A percentile compares a stretch with the other conserved stretches of the same genome.
These are phyloP conservation scores for Wickerhamiella infanticola DNA, from an alignment of 1,139 yeast species.

Conservation along the genomic window DNA sequence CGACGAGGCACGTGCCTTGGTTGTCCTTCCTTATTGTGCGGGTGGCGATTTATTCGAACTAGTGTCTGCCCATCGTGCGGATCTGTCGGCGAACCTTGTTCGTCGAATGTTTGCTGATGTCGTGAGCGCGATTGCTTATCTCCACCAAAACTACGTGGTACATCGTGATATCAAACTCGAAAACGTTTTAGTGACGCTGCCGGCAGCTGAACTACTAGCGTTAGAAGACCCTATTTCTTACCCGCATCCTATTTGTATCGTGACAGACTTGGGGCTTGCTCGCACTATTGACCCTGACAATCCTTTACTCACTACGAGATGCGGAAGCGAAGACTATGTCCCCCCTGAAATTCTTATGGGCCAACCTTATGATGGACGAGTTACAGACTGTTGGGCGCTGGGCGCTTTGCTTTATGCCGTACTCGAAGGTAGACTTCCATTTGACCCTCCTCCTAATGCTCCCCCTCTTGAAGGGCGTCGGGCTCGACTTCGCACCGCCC, in stretches of 20 bases:
- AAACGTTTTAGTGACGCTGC: slow-evolving; percentile 38
- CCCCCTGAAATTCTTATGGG: slow-evolving; percentile 90
- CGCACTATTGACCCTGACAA: slow-evolving; percentile 42
- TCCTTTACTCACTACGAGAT: slow-evolving; percentile 63
- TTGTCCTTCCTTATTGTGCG: slow-evolving; percentile 58
- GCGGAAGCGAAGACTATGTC: slow-evolving; percentile 93
- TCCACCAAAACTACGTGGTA: slow-evolving; percentile 62
- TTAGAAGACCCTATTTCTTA: slow-evolving; percentile 14
- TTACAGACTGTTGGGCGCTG: slow-evolving; percentile 86
- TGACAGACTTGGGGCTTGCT: slow-evolving; percentile 84
- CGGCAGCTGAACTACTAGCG: slow-evolving; percentile 22
- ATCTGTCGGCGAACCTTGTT: slow-evolving; percentile 33
- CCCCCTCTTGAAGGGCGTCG: slow-evolving; percentile 27
- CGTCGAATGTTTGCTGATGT: slow-evolving; percentile 55
- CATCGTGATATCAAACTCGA: slow-evolving; percentile 32
- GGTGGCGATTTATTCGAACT: slow-evolving; percentile 78
- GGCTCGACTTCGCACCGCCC: slow-evolving; percentile 53
- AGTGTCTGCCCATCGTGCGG: slow-evolving; percentile 30
- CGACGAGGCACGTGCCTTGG: slow-evolving; percentile 25
- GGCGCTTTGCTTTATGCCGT: slow-evolving; percentile 81
- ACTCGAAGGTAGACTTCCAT: slow-evolving; percentile 75
- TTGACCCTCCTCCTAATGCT: slow-evolving; percentile 51
- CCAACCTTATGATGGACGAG: slow-evolving; percentile 72
- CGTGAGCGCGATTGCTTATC: slow-evolving; percentile 50
- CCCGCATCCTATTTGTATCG: slow-evolving; percentile 35